These are phyloP conservation scores for Cercospora citrullina DNA, from an alignment of 2,329 filamentous ascomycete species.

Conservation along the genomic window DNA sequence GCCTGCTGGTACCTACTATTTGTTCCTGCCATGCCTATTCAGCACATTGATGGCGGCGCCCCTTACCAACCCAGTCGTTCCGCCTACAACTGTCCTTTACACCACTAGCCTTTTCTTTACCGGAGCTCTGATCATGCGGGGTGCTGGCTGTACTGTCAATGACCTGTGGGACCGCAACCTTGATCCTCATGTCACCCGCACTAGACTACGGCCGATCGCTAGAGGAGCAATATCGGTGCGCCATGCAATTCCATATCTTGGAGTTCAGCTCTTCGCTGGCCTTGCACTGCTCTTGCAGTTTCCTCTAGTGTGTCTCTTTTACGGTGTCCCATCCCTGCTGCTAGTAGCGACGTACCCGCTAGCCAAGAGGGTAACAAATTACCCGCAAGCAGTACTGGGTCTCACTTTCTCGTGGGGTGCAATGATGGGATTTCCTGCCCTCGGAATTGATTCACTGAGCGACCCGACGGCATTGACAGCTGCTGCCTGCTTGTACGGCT, in stretches of 20 bases:
- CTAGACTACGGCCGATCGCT: constrained; percentile 76
- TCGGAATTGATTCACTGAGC: constrained; percentile 72
- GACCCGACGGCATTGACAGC: constrained; percentile 63
- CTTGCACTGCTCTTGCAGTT: constrained; percentile 75
- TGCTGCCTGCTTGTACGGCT: constrained; percentile 70
- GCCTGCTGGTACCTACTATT: constrained; percentile 77
- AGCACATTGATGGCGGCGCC: constrained; percentile 79
- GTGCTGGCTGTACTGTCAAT: constrained; percentile 85
- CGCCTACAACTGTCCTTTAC: constrained; percentile 61
- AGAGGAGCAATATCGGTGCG: constrained; percentile 72
- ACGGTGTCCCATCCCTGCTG: constrained; percentile 71
- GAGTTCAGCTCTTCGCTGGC: constrained; percentile 70
- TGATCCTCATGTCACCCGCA: constrained; percentile 76
- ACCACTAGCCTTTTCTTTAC: constrained; percentile 69
- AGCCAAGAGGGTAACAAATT: constrained; percentile 83
- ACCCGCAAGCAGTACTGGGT: constrained; percentile 80
- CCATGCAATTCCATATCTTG: constrained; percentile 72
- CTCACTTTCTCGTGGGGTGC: constrained; percentile 88
- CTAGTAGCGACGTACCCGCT: constrained; percentile 77
- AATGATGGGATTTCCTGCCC: constrained; percentile 81
- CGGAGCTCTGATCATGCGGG: constrained; percentile 81
- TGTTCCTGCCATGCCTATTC: constrained; percentile 83
- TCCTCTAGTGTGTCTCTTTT: constrained; percentile 70
- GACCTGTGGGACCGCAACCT: constrained; percentile 88
- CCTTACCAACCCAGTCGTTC: constrained; percentile 61